phyloP scores from a whole-genome alignment of 257 asterid species.

The Anisodus acutangulus region DNA sequence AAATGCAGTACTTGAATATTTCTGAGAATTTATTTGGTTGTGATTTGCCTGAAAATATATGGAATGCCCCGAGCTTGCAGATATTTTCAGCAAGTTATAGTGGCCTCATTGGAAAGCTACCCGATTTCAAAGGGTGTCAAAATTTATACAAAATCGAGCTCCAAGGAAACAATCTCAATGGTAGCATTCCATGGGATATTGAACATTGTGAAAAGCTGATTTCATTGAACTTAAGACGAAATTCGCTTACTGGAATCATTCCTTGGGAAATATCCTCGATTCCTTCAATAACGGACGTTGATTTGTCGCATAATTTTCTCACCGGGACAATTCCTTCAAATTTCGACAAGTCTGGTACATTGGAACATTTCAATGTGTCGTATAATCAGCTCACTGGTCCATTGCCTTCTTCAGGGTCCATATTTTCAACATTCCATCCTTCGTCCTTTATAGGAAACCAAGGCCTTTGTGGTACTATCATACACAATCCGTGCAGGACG shows the following conservation, averaged over 20 bases:
- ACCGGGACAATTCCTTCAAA: constrained; percentile 78
- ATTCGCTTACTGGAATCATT: constrained; percentile 76
- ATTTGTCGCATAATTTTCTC: constrained; percentile 70
- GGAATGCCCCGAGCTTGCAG: constrained; percentile 72
- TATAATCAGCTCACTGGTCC: constrained; percentile 89
- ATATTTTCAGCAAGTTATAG: constrained; percentile 61
- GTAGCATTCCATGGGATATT: constrained; percentile 82
- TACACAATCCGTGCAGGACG: constrained; percentile 59
- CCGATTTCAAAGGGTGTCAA: constrained; percentile 72
- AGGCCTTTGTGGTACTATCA: constrained; percentile 72
- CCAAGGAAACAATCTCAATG: constrained; percentile 67
- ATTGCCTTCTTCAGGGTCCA: constrained; percentile 63
- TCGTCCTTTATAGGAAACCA: constrained; percentile 80
- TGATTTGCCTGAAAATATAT: constrained; percentile 62
- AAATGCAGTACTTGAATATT: constrained; percentile 59
- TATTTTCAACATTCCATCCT: constrained; percentile 67
- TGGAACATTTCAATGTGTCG: constrained; percentile 84
- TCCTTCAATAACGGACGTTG: constrained; percentile 72
- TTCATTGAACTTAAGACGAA: constrained; percentile 52
- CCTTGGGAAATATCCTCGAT: constrained; percentile 89
- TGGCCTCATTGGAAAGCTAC: constrained; percentile 58
- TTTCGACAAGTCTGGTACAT: constrained; percentile 72
- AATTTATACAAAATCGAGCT: constrained; percentile 65
- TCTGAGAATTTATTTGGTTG: constrained; percentile 57
- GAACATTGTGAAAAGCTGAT: constrained; percentile 81